Conservation (phyloP, 169 alveolate species). For the Toxoplasma gondii region DNA sequence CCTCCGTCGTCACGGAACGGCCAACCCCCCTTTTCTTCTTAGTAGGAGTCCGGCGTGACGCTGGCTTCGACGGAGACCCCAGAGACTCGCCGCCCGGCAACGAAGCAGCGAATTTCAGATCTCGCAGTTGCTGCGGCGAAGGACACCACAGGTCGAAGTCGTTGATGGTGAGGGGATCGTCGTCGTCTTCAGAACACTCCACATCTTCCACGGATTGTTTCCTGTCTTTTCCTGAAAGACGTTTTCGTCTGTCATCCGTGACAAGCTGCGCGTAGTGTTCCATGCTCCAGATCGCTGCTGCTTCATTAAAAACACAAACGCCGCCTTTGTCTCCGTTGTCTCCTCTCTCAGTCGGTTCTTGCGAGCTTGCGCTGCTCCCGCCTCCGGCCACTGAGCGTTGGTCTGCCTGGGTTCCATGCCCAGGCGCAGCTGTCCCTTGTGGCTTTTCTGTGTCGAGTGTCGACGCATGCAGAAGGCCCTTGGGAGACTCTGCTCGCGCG, state of each 20-base stretch:
- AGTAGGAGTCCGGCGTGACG: not conserved
- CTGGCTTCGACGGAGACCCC: not conserved
- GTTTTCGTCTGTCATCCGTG: not conserved
- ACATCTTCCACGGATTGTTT: not conserved
- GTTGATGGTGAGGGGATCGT: conserved; percentile 23
- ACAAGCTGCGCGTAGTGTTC: not conserved
- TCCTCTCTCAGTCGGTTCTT: not conserved
- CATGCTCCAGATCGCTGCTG: not conserved
- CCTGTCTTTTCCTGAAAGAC: not conserved
- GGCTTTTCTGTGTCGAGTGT: not conserved
- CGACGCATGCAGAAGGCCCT: not conserved
- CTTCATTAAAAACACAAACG: not conserved
- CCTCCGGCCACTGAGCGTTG: no score
- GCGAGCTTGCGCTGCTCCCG: no score
- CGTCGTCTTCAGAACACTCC: conserved; percentile 13
- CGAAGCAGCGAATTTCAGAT: not conserved
- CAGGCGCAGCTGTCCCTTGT: not conserved
- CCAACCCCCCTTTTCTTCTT: not conserved
- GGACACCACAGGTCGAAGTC: conserved; percentile 43
- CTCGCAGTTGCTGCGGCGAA: not conserved
- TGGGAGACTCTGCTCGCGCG: not conserved
- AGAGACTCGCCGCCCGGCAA: not conserved
- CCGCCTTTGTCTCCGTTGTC: not conserved
- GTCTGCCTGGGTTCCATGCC: not conserved
- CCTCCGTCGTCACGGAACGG: not conserved